Percentiles rank a stretch among this genome's conserved stretches.
Evolutionary conservation across 345 rosid genomes (phyloP).

Genomic region (Passiflora organensis): DNA sequence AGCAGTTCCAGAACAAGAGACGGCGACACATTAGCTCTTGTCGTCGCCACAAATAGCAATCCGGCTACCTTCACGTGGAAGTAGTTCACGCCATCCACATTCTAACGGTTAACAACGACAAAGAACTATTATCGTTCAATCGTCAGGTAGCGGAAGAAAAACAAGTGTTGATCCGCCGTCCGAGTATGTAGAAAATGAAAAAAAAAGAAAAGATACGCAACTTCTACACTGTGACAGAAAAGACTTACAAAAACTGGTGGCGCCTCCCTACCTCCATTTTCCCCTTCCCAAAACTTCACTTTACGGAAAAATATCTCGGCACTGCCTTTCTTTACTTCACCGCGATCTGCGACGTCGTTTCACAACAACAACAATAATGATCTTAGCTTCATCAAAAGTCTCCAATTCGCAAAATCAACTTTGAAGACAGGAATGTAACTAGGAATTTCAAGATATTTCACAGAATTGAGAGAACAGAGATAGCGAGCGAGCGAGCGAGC

Average conservation of each 20-base stretch:
- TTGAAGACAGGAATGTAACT: too few species aligned
- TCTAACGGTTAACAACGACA: constrained; percentile 31
- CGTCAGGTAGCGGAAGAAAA: not conserved
- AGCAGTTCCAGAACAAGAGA: constrained; percentile 95
- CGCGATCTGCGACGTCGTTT: constrained; percentile 52
- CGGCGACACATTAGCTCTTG: constrained; percentile 85
- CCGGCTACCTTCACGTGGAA: constrained; percentile 97
- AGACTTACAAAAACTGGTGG: constrained; percentile 99
- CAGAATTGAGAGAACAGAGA: too few species aligned
- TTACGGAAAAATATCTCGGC: constrained; percentile 95
- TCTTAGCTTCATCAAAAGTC: too few species aligned
- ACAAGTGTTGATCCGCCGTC: too few species aligned
- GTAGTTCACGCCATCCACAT: constrained; percentile 95
- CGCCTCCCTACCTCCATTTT: constrained; percentile 86
- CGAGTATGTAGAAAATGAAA: too few species aligned
- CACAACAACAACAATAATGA: not conserved
- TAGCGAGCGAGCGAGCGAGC: not conserved
- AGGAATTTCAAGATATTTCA: too few species aligned
- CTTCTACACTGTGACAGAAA: constrained; percentile 22
- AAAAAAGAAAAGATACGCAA: too few species aligned
- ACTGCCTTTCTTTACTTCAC: constrained; percentile 82
- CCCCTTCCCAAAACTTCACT: constrained; percentile 92
- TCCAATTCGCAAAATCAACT: too few species aligned
- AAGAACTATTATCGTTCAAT: not conserved
- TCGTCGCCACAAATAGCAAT: constrained; percentile 85